Conservation (phyloP, 2,329 filamentous ascomycete species). For the Plenodomus biglobosus region DNA sequence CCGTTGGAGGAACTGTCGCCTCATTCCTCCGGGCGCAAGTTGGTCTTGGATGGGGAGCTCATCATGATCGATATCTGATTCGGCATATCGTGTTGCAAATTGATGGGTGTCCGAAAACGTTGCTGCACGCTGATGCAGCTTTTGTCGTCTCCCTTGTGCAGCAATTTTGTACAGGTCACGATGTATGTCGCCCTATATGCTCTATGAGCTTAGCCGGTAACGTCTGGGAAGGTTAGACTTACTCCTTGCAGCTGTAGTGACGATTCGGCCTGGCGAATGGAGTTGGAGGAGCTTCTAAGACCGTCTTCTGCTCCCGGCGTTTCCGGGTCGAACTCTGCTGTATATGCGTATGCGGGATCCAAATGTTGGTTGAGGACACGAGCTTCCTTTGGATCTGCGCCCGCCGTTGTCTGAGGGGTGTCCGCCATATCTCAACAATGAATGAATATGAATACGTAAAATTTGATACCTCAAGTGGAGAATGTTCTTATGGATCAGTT, state of each 20-base stretch:
- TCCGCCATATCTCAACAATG: slow-evolving; percentile 27
- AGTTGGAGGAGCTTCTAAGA: slow-evolving; percentile 27
- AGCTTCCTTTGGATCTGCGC: slow-evolving; percentile 35
- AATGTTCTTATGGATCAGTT: neutral
- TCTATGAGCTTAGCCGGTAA: neutral
- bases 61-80: slow-evolving; percentile 36
- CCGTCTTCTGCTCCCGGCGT: slow-evolving; percentile 26
- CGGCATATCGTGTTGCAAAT: slow-evolving; percentile 20
- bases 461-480: neutral
- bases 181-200: slow-evolving; percentile 66
- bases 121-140: slow-evolving; percentile 58
- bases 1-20: slow-evolving; percentile 54
- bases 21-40: slow-evolving; percentile 56
- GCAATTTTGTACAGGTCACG: slow-evolving; percentile 76
- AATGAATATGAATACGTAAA: neutral
- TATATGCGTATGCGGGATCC: slow-evolving; percentile 44
- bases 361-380: slow-evolving; percentile 48
- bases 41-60: slow-evolving; percentile 49
- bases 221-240: neutral
- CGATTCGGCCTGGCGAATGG: slow-evolving; percentile 52
- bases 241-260: slow-evolving; percentile 69
- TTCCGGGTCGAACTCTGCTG: slow-evolving; percentile 48
- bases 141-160: slow-evolving; percentile 53
- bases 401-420: slow-evolving; percentile 29
- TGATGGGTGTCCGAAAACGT: slow-evolving; percentile 64